A percentile compares a stretch with the other conserved stretches of the same genome.
Evolutionary conservation across 1,284 basidiomycete species (phyloP).

Genomic region (Trichosporon sp.): DNA sequence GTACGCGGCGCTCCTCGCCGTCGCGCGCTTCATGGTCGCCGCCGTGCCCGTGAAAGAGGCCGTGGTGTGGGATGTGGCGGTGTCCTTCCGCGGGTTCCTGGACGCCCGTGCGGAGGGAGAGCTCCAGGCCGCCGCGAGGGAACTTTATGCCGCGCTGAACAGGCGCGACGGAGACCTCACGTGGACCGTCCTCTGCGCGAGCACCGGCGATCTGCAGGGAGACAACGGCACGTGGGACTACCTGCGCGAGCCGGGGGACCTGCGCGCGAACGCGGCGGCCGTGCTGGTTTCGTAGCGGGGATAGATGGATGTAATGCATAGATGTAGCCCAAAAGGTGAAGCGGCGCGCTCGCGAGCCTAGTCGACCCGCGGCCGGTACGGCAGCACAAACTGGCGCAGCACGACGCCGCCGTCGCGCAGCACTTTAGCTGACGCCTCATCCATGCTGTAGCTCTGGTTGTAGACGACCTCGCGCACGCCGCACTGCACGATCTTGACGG

Average conservation of each 20-base stretch:
- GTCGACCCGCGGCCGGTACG: conserved; percentile 10
- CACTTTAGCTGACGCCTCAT: conserved; percentile 70
- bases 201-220: conserved; percentile 44
- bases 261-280: not conserved
- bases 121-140: conserved; percentile 62
- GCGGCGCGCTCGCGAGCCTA: not conserved
- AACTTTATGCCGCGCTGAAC: conserved; percentile 61
- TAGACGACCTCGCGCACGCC: conserved; percentile 93
- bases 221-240: conserved; percentile 32
- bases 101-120: conserved; percentile 63
- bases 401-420: conserved; percentile 73
- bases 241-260: conserved; percentile 28
- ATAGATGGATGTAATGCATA: conserved; percentile 4
- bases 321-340: not conserved
- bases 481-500: conserved; percentile 88
- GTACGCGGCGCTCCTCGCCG: conserved; percentile 65
- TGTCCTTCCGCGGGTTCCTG: conserved; percentile 70
- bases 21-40: conserved; percentile 62
- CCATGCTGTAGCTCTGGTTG: conserved; percentile 93
- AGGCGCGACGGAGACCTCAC: conserved; percentile 69
- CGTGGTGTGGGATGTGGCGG: conserved; percentile 70
- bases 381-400: conserved; percentile 59
- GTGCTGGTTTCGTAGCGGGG: not conserved
- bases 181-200: conserved; percentile 62
- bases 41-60: conserved; percentile 64